Evolutionary conservation across 2,329 filamentous ascomycete genomes (phyloP), one percentile per base, ranked within the genome.

Genomic region (Diplodia scrobiculata): DNA sequence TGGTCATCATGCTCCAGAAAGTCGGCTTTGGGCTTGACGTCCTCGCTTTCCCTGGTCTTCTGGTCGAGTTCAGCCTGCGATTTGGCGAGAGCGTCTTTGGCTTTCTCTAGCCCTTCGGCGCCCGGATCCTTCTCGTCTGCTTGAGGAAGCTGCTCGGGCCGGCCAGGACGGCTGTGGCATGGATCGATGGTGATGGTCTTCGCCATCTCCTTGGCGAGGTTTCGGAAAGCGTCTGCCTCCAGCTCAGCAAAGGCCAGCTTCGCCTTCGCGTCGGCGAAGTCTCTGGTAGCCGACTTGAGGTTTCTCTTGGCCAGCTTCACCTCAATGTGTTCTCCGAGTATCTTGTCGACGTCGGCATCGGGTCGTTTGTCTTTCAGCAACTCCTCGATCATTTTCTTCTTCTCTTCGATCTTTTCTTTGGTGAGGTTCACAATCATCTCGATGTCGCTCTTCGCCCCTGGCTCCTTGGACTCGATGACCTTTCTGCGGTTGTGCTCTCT

Each of bases 61-160:
- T 54, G 4, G 29, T 34, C n/a, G 0, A 38, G 32, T 3, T 54
- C 9, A 7, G 5, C 17, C 2, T 36, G n/a, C 2, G 52, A 32
- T 13, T n/a, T 17, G 2, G 4, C 14, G 7, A 59, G 5, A 11
- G 6, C 62, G 4, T 52, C 1, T 17, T 47, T 11, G 62, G 36
- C 64, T 13, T 60, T 45, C 27, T 52, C 41, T 25, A 25, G 34
- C 36, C 48, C 32, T 19, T 38, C 66, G 38, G 67, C 66, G 63
- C 48, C 25, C 55, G 55, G 66, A 48, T 69, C 51, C 60, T 45
- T 50, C 48, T 50, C 48, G 25, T 63, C 21, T 68, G 65, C 66
- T 67, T 67, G 64, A 55, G 68, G 47, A 55, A 63, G 67, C 55
- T 11, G 13, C 5, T 54, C 21, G n/a, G 25, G 2, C 9, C 17